Conservation (phyloP, 805 yeast species). For the Candida caryicola region DNA sequence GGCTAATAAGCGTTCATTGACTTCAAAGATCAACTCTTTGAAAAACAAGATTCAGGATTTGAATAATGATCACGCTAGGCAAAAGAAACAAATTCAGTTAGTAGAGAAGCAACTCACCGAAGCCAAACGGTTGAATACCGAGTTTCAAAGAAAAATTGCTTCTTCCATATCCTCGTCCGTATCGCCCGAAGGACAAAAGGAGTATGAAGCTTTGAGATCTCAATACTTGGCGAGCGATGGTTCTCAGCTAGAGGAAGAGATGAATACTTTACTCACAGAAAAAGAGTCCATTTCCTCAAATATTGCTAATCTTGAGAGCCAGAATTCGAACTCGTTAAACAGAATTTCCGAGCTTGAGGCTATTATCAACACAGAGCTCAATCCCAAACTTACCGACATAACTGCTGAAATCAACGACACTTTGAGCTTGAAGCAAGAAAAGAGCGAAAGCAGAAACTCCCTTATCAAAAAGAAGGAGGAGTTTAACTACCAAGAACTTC, state of each 20-base stretch:
- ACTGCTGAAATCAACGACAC: slow-evolving; percentile 30
- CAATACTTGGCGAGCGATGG: slow-evolving; percentile 55
- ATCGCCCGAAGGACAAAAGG: slow-evolving; percentile 49
- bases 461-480: slow-evolving; percentile 37
- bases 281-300: slow-evolving; percentile 39
- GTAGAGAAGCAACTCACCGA: slow-evolving; percentile 50
- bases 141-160: slow-evolving; percentile 27
- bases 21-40: slow-evolving; percentile 45
- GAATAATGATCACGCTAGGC: slow-evolving; percentile 50
- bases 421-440: slow-evolving; percentile 26
- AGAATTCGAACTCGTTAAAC: slow-evolving; percentile 34
- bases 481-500: slow-evolving; percentile 47
- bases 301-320: slow-evolving; percentile 23
- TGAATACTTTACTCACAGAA: slow-evolving; percentile 41
- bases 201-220: slow-evolving; percentile 59
- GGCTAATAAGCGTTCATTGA: slow-evolving; percentile 50
- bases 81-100: slow-evolving; percentile 39
- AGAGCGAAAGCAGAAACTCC: slow-evolving; percentile 21
- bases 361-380: slow-evolving; percentile 32
- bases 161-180: slow-evolving; percentile 26
- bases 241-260: slow-evolving; percentile 52
- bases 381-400: slow-evolving; percentile 29
- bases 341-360: slow-evolving; percentile 41
- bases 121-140: slow-evolving; percentile 26
- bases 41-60: slow-evolving; percentile 51